Conservation (phyloP, 2,329 filamentous ascomycete genomes). For the Parafenestella ontariensis region DNA sequence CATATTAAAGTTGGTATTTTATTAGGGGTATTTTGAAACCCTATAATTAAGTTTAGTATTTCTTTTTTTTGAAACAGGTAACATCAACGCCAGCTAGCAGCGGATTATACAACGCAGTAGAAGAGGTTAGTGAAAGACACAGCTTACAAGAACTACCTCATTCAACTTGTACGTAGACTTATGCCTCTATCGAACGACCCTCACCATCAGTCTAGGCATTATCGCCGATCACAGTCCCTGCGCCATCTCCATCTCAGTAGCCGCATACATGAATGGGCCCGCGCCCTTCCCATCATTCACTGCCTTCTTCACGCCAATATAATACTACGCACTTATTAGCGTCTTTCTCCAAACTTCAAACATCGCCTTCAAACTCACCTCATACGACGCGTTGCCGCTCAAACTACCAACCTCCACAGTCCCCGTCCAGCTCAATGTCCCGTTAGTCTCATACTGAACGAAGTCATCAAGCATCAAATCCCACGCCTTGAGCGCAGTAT, state of each 20-base stretch:
- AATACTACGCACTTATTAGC: slow-evolving; percentile 39
- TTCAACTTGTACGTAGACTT: too few relatives aligned
- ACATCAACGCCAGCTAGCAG: too few relatives aligned
- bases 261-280: slow-evolving; percentile 51
- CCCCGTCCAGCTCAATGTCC: slow-evolving; percentile 59
- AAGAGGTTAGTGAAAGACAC: too few relatives aligned
- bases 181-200: too few relatives aligned
- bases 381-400: slow-evolving; percentile 58
- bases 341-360: neutral
- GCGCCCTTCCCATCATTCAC: slow-evolving; percentile 52
- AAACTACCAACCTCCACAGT: slow-evolving; percentile 62
- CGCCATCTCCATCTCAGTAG: slow-evolving; percentile 36
- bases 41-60: too few relatives aligned
- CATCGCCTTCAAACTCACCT: slow-evolving; percentile 46
- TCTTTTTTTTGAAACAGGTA: too few relatives aligned
- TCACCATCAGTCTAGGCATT: neutral
- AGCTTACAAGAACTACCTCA: too few relatives aligned
- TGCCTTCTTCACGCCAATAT: slow-evolving; percentile 42
- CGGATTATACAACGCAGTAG: too few relatives aligned
- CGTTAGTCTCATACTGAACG: slow-evolving; percentile 55
- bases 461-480: slow-evolving; percentile 54
- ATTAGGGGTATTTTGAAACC: too few relatives aligned
- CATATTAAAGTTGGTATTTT: too few relatives aligned
- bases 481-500: slow-evolving; percentile 54
- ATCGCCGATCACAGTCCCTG: neutral